A percentile compares a stretch with the other conserved stretches of the same genome.
Evolutionary conservation across 371 early-diverging fungal genomes (phyloP).

Genomic region (Choanephora cucurbitarum): DNA sequence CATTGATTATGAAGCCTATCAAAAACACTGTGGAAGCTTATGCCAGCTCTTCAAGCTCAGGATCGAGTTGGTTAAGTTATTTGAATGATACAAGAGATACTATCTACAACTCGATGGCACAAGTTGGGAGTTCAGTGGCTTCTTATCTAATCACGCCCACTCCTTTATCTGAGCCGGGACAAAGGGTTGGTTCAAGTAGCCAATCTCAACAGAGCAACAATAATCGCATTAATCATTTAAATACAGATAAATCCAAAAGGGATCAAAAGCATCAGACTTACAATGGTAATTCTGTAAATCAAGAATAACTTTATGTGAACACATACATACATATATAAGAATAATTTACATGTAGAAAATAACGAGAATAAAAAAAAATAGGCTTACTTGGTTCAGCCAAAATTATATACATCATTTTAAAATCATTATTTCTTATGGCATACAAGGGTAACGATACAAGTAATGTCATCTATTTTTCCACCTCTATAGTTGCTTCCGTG

Average conservation of each 20-base stretch:
- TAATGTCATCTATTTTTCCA: conserved; percentile 55
- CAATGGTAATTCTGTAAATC: conserved; percentile 43
- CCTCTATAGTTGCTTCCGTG: conserved; percentile 52
- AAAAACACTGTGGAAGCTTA: conserved; percentile 37
- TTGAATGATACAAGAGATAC: conserved; percentile 20
- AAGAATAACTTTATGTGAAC: conserved; percentile 23
- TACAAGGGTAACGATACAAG: conserved; percentile 52
- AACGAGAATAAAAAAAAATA: no score
- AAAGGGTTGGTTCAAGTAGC: conserved; percentile 5
- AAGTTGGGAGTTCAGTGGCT: conserved; percentile 21
- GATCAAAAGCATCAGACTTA: conserved; percentile 26
- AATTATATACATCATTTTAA: not conserved
- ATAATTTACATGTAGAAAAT: no score
- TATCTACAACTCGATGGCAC: conserved; percentile 27
- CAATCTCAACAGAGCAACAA: not conserved
- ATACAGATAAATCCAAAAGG: conserved; percentile 16
- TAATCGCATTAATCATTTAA: conserved; percentile 9
- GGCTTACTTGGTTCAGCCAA: not conserved
- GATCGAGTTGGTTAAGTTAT: conserved; percentile 23
- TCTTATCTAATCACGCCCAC: conserved; percentile 24
- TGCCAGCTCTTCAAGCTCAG: not conserved
- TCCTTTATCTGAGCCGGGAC: conserved; percentile 13
- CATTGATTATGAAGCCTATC: conserved; percentile 52
- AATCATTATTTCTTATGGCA: conserved; percentile 18
- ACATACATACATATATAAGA: no score